Conservation (phyloP, 257 asterid genomes). For the Echium plantagineum region DNA sequence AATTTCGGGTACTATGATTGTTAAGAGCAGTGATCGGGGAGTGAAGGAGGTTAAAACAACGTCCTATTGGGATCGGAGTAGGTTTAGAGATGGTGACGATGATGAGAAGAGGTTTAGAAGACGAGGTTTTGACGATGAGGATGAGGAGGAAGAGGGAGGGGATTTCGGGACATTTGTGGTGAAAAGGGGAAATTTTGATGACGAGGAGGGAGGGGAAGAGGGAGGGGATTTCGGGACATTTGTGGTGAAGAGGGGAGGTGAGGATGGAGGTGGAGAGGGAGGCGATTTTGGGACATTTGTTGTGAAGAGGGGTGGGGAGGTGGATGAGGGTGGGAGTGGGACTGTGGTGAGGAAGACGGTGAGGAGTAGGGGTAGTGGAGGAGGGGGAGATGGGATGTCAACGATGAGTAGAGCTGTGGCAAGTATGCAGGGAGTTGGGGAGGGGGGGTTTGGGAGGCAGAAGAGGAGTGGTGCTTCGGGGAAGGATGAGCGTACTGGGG, state of each 20-base stretch:
- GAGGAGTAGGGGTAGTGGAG: constrained; percentile 17
- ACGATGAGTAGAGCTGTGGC: constrained; percentile 91
- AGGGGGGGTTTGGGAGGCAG: constrained; percentile 42
- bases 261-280: constrained; percentile 22
- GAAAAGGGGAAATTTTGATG: constrained; percentile 28
- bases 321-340: constrained; percentile 38
- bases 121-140: constrained; percentile 2
- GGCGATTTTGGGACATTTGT: constrained; percentile 77
- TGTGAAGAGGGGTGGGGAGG: constrained; percentile 44
- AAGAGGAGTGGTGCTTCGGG: constrained; percentile 21
- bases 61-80: constrained; percentile 30
- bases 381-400: constrained; percentile 36
- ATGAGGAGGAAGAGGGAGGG: constrained; percentile 39
- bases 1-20: constrained; percentile 75
- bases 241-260: constrained; percentile 4
- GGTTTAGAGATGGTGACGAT: constrained; percentile 25
- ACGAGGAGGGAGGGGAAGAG: constrained; percentile 25
- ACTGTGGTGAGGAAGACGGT: constrained; percentile 49
- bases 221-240: constrained; percentile 10
- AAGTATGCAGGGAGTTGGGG: constrained; percentile 88
- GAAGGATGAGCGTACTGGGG: constrained; percentile 10
- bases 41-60: constrained; percentile 1
- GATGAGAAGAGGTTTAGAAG: constrained; percentile 31
- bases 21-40: constrained; percentile 15
- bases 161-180: constrained; percentile 82